A percentile compares a stretch with the other conserved stretches of the same genome.
Conservation (phyloP, 2,329 filamentous ascomycete genomes). For the Trichoderma sp. region DNA sequence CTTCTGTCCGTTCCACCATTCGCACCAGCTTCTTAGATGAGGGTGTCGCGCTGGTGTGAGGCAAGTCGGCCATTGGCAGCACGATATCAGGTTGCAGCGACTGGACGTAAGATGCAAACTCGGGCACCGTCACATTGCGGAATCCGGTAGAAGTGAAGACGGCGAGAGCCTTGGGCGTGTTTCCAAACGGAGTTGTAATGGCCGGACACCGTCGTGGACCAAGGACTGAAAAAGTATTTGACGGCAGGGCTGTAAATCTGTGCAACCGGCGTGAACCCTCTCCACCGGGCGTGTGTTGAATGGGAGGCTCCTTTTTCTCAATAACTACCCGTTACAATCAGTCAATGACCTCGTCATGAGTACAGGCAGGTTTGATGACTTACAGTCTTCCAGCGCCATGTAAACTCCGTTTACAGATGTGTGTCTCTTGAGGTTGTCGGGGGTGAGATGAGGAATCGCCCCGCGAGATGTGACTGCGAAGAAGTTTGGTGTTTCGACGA, state of each 20-base stretch:
- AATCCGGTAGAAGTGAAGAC: constrained; percentile 88
- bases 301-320: constrained; percentile 51
- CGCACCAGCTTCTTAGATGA: constrained; percentile 72
- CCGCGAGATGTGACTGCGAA: constrained; percentile 80
- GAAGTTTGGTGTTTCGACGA: constrained; percentile 81
- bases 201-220: constrained; percentile 76
- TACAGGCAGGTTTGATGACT: constrained; percentile 34
- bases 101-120: constrained; percentile 65
- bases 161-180: constrained; percentile 68
- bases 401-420: constrained; percentile 69
- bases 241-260: constrained; percentile 71
- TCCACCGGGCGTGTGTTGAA: constrained; percentile 42
- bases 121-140: constrained; percentile 62
- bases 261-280: constrained; percentile 60
- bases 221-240: constrained; percentile 66
- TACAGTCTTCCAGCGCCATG: constrained; percentile 90
- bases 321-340: constrained; percentile 44
- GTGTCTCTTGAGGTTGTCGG: constrained; percentile 71
- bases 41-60: constrained; percentile 47
- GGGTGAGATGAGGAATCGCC: constrained; percentile 81
- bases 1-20: constrained; percentile 83
- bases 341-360: not conserved
- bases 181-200: constrained; percentile 67
- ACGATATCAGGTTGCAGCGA: constrained; percentile 77
- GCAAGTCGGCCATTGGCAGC: constrained; percentile 73